These are phyloP conservation scores for Castanea mollissima DNA, from an alignment of 306 rosid genomes.

Conservation along the genomic window DNA sequence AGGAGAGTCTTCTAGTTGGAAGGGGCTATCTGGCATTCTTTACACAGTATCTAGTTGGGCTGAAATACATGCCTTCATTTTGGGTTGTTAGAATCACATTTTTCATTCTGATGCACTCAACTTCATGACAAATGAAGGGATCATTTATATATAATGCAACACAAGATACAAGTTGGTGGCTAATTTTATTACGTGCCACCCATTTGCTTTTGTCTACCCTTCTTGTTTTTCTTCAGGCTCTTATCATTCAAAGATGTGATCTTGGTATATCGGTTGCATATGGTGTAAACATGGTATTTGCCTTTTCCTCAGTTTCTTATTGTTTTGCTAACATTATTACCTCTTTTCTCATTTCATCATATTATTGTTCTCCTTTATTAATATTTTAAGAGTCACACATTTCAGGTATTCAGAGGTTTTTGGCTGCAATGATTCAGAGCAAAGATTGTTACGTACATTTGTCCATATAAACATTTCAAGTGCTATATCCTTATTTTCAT, in stretches of 20 bases:
- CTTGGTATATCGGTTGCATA: slow-evolving; percentile 33
- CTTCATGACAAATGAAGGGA: slow-evolving; percentile 40
- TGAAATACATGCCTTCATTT: slow-evolving; percentile 92
- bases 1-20: slow-evolving; percentile 63
- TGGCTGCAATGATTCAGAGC: slow-evolving; percentile 39
- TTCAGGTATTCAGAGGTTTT: slow-evolving; percentile 46
- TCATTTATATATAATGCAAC: slow-evolving; percentile 47
- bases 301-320: slow-evolving; percentile 21
- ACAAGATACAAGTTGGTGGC: slow-evolving; percentile 65
- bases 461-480: slow-evolving; percentile 38
- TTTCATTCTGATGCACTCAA: slow-evolving; percentile 37
- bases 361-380: neutral
- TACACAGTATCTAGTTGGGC: slow-evolving; percentile 92
- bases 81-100: slow-evolving; percentile 73
- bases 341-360: slow-evolving; percentile 19
- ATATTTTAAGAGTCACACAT: neutral
- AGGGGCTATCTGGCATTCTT: slow-evolving; percentile 75
- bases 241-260: slow-evolving; percentile 43
- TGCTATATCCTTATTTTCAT: slow-evolving; percentile 15
- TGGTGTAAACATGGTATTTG: slow-evolving; percentile 52
- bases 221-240: slow-evolving; percentile 45
- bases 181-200: slow-evolving; percentile 66
- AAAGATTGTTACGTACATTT: slow-evolving; percentile 46
- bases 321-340: neutral
- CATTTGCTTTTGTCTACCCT: slow-evolving; percentile 48